These are phyloP conservation scores for Chaetomiaceae sp. DNA, from an alignment of 2,329 filamentous ascomycete species.

Conservation along the genomic window DNA sequence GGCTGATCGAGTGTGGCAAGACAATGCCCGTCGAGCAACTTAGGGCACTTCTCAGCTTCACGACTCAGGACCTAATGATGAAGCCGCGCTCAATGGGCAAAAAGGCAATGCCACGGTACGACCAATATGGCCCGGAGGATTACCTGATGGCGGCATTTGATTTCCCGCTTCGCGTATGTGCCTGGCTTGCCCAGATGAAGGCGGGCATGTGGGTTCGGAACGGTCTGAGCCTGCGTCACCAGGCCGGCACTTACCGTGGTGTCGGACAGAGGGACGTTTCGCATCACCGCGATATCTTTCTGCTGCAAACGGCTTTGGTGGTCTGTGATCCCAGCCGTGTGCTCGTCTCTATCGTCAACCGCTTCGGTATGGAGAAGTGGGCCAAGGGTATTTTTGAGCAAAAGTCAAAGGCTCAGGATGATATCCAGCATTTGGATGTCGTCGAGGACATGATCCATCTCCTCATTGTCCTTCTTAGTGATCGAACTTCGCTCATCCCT, in stretches of 20 bases:
- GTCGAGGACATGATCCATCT: slow-evolving; percentile 95
- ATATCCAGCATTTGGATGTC: slow-evolving; percentile 82
- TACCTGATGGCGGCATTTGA: slow-evolving; percentile 86
- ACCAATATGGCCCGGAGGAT: slow-evolving; percentile 63
- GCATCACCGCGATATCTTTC: slow-evolving; percentile 90
- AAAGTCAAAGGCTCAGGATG: slow-evolving; percentile 72
- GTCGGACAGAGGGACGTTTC: slow-evolving; percentile 87
- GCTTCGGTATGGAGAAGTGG: slow-evolving; percentile 86
- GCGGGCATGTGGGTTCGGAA: slow-evolving; percentile 98
- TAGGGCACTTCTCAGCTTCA: slow-evolving; percentile 65
- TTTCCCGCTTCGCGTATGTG: slow-evolving; percentile 86
- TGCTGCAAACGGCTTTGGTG: slow-evolving; percentile 86
- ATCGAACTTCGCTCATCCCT: slow-evolving; percentile 74
- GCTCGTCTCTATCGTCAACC: slow-evolving; percentile 83
- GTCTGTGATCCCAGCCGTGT: slow-evolving; percentile 79
- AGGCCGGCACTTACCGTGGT: slow-evolving; percentile 88
- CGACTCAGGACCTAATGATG: slow-evolving; percentile 63
- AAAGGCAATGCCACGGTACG: slow-evolving; percentile 47
- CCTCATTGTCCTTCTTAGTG: slow-evolving; percentile 83
- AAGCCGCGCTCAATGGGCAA: slow-evolving; percentile 59
- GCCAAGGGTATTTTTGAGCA: slow-evolving; percentile 75
- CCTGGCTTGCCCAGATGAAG: slow-evolving; percentile 97
- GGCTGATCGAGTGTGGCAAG: slow-evolving; percentile 87
- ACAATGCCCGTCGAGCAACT: slow-evolving; percentile 65
- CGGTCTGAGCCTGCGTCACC: slow-evolving; percentile 89